A percentile compares a stretch with the other conserved stretches of the same genome.
Conservation (phyloP, 192 early-diverging fungal genomes). For the Gamsiella multidivaricata region DNA sequence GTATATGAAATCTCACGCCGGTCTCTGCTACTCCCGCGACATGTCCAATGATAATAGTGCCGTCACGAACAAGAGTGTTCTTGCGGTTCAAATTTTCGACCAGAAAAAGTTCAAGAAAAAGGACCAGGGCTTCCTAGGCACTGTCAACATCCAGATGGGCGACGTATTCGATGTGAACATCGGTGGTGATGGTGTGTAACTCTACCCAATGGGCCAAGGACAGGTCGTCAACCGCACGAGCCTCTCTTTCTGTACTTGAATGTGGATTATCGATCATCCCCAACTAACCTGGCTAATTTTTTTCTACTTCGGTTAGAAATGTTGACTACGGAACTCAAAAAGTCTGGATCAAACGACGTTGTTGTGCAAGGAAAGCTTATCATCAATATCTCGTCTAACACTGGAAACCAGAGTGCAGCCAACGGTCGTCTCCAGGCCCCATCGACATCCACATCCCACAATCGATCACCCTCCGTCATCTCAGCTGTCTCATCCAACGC, state of each 20-base stretch:
- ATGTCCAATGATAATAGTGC: too few species aligned
- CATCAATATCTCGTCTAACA: constrained; percentile 73
- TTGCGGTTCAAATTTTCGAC: constrained; percentile 96
- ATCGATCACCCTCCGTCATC: constrained; percentile 23
- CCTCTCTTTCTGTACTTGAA: too few species aligned
- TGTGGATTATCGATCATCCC: neutral
- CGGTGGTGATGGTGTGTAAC: constrained; percentile 70
- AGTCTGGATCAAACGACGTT: constrained; percentile 78
- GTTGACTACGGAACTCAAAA: constrained; percentile 88
- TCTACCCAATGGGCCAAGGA: neutral
- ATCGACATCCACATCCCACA: constrained; percentile 57
- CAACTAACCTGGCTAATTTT: neutral
- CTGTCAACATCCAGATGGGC: constrained; percentile 86
- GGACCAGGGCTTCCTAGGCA: constrained; percentile 89
- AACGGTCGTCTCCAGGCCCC: constrained; percentile 17
- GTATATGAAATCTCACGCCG: too few species aligned
- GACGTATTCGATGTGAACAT: constrained; percentile 80
- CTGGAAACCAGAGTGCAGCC: constrained; percentile 1
- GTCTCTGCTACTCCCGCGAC: too few species aligned
- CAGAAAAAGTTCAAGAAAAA: constrained; percentile 95
- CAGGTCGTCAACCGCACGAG: too few species aligned
- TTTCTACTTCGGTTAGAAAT: constrained; percentile 65
- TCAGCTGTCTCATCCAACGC: constrained; percentile 20
- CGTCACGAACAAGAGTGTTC: constrained; percentile 77
- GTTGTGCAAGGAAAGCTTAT: constrained; percentile 86